Conservation (phyloP, 2,329 filamentous ascomycete genomes). For the Neofusicoccum ribis region DNA sequence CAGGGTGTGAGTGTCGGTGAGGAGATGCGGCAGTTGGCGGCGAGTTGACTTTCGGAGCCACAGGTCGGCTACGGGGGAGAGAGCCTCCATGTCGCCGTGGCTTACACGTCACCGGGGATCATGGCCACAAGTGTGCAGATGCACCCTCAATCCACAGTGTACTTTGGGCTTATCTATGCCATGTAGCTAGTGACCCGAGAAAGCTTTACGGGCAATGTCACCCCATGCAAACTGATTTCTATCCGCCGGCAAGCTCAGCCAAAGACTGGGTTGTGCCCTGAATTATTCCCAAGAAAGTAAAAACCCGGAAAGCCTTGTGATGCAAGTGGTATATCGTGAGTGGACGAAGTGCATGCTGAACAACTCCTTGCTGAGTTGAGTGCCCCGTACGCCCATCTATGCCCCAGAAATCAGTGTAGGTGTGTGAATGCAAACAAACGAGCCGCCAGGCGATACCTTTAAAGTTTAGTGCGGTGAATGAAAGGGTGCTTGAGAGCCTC, state of each 20-base stretch:
- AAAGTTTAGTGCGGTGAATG: conserved; percentile 48
- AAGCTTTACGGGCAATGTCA: not conserved
- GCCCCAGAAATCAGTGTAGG: not conserved
- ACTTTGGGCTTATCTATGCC: not conserved
- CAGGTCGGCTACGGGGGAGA: not conserved
- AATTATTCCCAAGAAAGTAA: not conserved
- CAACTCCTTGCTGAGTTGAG: not conserved
- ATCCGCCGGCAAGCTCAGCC: not conserved
- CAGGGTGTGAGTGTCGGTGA: not conserved
- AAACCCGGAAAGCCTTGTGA: not conserved
- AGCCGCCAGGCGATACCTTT: not conserved
- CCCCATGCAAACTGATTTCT: not conserved
- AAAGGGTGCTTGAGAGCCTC: conserved; percentile 91
- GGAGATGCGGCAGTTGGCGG: not conserved
- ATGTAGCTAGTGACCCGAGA: not conserved
- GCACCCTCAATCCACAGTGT: not conserved
- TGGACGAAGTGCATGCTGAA: not conserved
- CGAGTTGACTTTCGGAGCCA: not conserved
- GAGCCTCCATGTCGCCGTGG: no score
- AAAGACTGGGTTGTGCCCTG: not conserved
- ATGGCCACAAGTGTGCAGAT: not conserved
- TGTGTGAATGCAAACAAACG: not conserved
- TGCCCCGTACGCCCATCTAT: conserved; percentile 6
- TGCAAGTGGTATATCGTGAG: not conserved
- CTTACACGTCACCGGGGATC: not conserved